Conservation (phyloP, 2,329 filamentous ascomycete genomes). For the Lizonia empirigonia region DNA sequence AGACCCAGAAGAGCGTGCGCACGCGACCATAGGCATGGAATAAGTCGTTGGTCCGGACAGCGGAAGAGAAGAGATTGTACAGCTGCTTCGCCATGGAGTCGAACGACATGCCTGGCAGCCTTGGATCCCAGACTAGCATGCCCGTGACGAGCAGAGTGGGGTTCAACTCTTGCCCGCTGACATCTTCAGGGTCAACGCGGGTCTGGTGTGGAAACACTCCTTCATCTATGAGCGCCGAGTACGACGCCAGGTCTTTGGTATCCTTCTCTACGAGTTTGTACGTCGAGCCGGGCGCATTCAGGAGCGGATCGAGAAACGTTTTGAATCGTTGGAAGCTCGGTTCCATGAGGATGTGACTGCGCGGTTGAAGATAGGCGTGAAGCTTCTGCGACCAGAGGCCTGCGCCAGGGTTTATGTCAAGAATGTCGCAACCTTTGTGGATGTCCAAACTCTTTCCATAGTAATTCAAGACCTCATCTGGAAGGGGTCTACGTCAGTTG, state of each 20-base stretch:
- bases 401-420: slow-evolving; percentile 83
- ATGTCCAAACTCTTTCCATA: slow-evolving; percentile 70
- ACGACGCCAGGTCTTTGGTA: slow-evolving; percentile 39
- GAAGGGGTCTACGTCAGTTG: slow-evolving; percentile 14
- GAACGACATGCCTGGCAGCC: slow-evolving; percentile 56
- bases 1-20: slow-evolving; percentile 76
- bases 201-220: slow-evolving; percentile 63
- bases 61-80: slow-evolving; percentile 65
- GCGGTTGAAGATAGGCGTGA: slow-evolving; percentile 74
- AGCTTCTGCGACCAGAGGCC: slow-evolving; percentile 81
- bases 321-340: slow-evolving; percentile 64
- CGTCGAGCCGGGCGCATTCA: slow-evolving; percentile 48
- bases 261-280: slow-evolving; percentile 54
- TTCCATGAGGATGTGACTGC: slow-evolving; percentile 84
- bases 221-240: slow-evolving; percentile 59
- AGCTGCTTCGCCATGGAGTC: slow-evolving; percentile 64
- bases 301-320: slow-evolving; percentile 61
- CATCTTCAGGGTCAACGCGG: slow-evolving; percentile 45
- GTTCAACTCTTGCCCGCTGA: slow-evolving; percentile 62
- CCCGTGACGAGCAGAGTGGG: slow-evolving; percentile 69
- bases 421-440: slow-evolving; percentile 78
- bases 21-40: slow-evolving; percentile 80
- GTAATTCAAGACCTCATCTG: slow-evolving; percentile 73
- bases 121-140: slow-evolving; percentile 42
- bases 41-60: slow-evolving; percentile 62